A percentile compares a stretch with the other conserved stretches of the same genome.
These are phyloP conservation scores for Microsporum ferrugineum DNA, from an alignment of 2,329 filamentous ascomycete species.

Conservation along the genomic window DNA sequence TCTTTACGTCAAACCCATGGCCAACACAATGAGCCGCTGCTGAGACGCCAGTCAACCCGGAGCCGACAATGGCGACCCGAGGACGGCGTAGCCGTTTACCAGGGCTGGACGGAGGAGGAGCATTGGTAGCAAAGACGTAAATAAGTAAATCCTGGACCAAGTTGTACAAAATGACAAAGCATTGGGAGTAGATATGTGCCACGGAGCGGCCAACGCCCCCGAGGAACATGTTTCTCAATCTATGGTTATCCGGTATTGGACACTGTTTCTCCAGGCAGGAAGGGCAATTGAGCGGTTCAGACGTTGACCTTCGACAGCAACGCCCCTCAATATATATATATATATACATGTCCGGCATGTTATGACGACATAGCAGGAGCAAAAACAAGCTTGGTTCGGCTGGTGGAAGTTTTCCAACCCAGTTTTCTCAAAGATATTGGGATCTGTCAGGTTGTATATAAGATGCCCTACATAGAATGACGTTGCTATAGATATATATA, in stretches of 20 bases:
- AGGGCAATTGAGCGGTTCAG: neutral
- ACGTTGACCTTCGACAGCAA: neutral
- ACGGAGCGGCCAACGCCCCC: neutral
- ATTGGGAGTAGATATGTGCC: neutral
- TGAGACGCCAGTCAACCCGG: constrained; percentile 63
- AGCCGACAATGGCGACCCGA: constrained; percentile 57
- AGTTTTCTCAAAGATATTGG: neutral
- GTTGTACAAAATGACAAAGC: constrained; percentile 51
- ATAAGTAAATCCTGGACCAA: constrained; percentile 54
- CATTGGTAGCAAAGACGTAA: constrained; percentile 56
- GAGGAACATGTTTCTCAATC: neutral
- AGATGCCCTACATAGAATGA: too few species aligned
- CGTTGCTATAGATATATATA: too few species aligned
- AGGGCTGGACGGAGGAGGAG: constrained; percentile 47
- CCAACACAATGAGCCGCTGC: constrained; percentile 73
- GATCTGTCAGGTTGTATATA: neutral
- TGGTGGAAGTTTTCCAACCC: neutral
- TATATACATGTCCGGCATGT: neutral
- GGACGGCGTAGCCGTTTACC: constrained; percentile 44
- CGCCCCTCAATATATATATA: neutral
- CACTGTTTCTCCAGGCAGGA: neutral
- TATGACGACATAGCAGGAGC: neutral
- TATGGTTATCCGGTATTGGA: neutral
- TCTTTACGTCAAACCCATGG: constrained; percentile 69
- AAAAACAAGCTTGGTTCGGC: neutral